Evolutionary conservation across 78 protist genomes (phyloP), one percentile per base, ranked within the genome.

Genomic region (Monosiga brevicollis): DNA sequence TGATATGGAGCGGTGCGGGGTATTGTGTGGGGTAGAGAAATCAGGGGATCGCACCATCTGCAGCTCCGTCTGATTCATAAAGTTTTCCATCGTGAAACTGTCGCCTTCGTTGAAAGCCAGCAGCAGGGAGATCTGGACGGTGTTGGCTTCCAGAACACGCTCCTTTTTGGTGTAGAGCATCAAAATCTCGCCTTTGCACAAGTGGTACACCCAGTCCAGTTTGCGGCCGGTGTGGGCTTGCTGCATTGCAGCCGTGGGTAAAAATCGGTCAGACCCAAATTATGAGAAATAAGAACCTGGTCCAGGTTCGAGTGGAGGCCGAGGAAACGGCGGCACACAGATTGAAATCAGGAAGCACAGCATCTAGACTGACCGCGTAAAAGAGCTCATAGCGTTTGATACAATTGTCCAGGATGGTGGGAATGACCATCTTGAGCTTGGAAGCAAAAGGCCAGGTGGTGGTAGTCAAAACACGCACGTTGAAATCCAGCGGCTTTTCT

Each of bases 361-460:
- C n/a, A 11, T 11, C 11, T 22, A 55, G n/a, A 24, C 75, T 24
- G 24, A 71, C 75, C 43, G 55, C 25, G 73, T 84, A 84, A 26
- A 84, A 84, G 40, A 0, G 11, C 39, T 39, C 24, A 41, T 79
- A 84, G 80, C 62, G 72, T 0, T 62, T 15, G 43, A 84, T 38
- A 10, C 37, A 0, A 1, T 39, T 42, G 78, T 73, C 80, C 41
- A 84, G 55, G 40, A 89, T 91, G 39, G 78, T 73, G 29, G 93
- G 94, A 3, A 80, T 35, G 39, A 74, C 35, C 78, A 88, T 74
- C 0, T 93, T 86, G 23, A 87, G n/a, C 34, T 88, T 88, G 73
- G 88, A 84, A 54, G 10, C 22, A 1, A 94, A 71, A 10, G 96
- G 96, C 96, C 96, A 94, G 35, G 93, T 42, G 32, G 89, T 91